Evolutionary conservation across 2,329 filamentous ascomycete genomes (phyloP).

Genomic region (Colletotrichum theobromicola): DNA sequence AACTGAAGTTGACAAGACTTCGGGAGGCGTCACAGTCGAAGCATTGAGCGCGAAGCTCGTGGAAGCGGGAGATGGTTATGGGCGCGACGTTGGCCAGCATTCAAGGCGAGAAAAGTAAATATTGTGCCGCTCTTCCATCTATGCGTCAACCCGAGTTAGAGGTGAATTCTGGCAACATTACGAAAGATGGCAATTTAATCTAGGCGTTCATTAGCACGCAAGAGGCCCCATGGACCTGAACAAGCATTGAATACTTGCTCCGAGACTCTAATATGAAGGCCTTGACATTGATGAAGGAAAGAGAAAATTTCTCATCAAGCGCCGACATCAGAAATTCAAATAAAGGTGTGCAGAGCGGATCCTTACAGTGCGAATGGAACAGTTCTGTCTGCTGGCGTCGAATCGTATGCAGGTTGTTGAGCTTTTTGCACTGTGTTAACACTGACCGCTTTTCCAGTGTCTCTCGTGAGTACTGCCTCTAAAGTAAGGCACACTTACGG

Average conservation of each 20-base stretch:
- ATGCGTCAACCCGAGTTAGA: conserved; percentile 52
- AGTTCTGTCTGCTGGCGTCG: background rate
- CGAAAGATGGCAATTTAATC: conserved; percentile 78
- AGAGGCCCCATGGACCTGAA: conserved; percentile 85
- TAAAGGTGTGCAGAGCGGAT: conserved; percentile 66
- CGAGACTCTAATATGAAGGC: conserved; percentile 99
- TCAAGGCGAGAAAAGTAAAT: conserved; percentile 7
- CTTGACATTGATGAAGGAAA: conserved; percentile 75
- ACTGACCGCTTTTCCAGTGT: background rate
- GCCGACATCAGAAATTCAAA: conserved; percentile 77
- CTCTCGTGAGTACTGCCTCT: background rate
- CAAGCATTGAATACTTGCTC: conserved; percentile 90
- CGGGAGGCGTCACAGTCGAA: conserved; percentile 42
- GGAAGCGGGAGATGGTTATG: background rate
- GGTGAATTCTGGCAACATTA: conserved; percentile 66
- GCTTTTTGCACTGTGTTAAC: background rate
- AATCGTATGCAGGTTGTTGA: background rate
- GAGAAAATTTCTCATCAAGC: conserved; percentile 31
- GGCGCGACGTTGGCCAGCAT: background rate
- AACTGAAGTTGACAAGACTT: conserved; percentile 84
- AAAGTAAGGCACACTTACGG: too few species aligned
- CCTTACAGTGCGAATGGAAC: background rate
- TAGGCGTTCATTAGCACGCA: conserved; percentile 98
- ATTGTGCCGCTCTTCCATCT: conserved; percentile 51
- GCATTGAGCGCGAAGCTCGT: background rate